Evolutionary conservation across 805 yeast species (phyloP), one percentile per base, ranked within the genome.

Genomic region (Limtongia smithiae): DNA sequence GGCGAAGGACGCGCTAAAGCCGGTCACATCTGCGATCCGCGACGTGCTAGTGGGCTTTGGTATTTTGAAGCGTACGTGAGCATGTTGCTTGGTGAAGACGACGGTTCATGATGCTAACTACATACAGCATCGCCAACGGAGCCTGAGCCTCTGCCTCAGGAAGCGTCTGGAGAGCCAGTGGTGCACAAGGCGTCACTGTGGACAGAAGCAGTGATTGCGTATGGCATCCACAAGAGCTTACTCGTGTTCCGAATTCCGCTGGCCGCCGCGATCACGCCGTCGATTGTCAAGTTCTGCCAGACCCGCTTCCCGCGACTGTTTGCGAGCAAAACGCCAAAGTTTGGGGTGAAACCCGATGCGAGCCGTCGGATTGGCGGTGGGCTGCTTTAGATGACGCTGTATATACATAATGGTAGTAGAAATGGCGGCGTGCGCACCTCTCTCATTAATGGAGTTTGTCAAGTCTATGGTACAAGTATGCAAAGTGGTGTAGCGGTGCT

Each of bases 181-280:
- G 25, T 30, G 15, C 46, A 33, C 46, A 54, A 48, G 17, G 62
- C 61, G 15, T 59, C 82, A 48, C 65, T 88, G 63, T 64, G 86
- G 75, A 84, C 97, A 0, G 97, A 91, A 67, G 80, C 88, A 59
- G 81, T 85, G 11, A 77, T 93, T 44, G 97, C 97, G 0, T 93
- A 93, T 65, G 96, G 96, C 2, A 71, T 93, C 39, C 97, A 93
- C 71, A 93, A 93, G 70, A 79, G 90, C 3, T 74, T 93, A 55
- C 55, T 66, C 15, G 77, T 91, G 21, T 76, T 93, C 36, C 77
- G 98, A 55, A 71, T 93, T 4, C 98, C 98, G 12, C 66, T 88
- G 27, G 84, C 97, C 0, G 96, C 96, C 0, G 95, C 95, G 2
- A 76, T 90, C 11, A 89, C 97, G 0, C 98, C 98, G 4, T 64